Evolutionary conservation across 2,329 filamentous ascomycete species (phyloP).

Genomic region (Aspergillus sclerotialis): DNA sequence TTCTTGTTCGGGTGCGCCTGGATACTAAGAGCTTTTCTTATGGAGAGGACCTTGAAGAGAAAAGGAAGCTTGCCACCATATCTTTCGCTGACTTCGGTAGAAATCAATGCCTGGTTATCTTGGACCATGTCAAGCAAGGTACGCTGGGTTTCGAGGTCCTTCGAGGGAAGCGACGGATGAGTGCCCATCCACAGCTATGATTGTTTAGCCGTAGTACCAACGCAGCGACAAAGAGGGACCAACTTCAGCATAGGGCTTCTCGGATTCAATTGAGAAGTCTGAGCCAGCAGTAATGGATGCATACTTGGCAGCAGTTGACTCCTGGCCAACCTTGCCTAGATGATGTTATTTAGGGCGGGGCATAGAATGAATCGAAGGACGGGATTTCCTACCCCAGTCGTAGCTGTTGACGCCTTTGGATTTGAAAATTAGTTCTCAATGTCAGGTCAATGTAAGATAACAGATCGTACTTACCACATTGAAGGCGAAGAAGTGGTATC

Average conservation of each 20-base stretch:
- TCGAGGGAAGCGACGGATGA: constrained; percentile 91
- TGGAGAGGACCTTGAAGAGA: constrained; percentile 94
- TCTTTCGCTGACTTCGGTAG: constrained; percentile 61
- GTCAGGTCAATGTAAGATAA: too few relatives aligned
- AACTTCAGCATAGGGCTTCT: constrained; percentile 93
- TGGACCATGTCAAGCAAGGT: constrained; percentile 80
- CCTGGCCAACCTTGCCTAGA: constrained; percentile 72
- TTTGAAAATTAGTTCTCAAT: constrained; percentile 2
- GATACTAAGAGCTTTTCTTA: constrained; percentile 92
- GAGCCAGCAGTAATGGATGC: constrained; percentile 74
- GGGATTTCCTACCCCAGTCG: constrained; percentile 67
- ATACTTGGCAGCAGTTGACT: constrained; percentile 83
- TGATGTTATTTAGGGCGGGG: constrained; percentile 22
- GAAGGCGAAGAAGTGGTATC: constrained; percentile 74
- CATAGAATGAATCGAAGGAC: constrained; percentile 13
- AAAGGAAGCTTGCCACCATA: constrained; percentile 85
- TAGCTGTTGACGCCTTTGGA: constrained; percentile 88
- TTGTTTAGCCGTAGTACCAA: neutral
- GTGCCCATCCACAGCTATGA: constrained; percentile 96
- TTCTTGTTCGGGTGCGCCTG: constrained; percentile 96
- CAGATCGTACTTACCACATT: constrained; percentile 52
- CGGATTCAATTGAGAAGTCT: constrained; percentile 69
- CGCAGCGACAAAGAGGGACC: constrained; percentile 5
- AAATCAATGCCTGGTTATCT: constrained; percentile 79
- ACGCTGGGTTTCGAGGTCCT: constrained; percentile 74